Base-by-base conservation (phyloP, 78 protist species). In the Dictyostelium citrinum region DNA sequence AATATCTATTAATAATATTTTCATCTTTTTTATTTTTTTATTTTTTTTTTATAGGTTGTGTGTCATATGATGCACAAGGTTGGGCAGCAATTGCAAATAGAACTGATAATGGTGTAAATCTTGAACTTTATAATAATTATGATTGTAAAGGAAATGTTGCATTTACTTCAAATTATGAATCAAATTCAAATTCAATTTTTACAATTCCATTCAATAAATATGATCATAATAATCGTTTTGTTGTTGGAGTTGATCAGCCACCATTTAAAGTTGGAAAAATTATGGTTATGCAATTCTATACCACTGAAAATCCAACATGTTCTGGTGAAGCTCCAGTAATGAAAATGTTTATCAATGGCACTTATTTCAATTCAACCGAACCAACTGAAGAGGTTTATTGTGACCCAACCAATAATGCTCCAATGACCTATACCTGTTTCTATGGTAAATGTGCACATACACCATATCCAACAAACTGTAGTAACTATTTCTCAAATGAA, bases 201-300 rank as follows among this genome's bases (percentile, higher is more conserved):
- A 49, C 37, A 16, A 80, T 80, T 58, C 84, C 84, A 22, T 80
- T 80, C 17, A 80, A 80, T 58, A n/a, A 80, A 8, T 55, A 80
- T 80, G 84, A 80, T 55, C 84, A 60, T 8, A 80, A 80, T 22
- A 80, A 80, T 14, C 14, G 17, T 55, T 58, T 55, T 35, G 37
- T 55, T 16, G 84, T 80, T 80, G 37, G 46, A 2, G 10, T 41
- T 46, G 12, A 20, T 33, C 41, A 46, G 16, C 41, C n/a, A 80
- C 84, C 72, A 8, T 80, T 33, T 12, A 16, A 27, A 35, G 72
- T 80, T 5, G 43, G 31, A 5, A 55, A 39, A 31, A 41, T 80
- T 8, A 80, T 80, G 84, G 84, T 80, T 5, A 80, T 80, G 84
- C 84, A 80, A 80, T 80, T 80, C 20, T 80, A 31, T 35, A 27